These are phyloP conservation scores for Epichloe uncinata DNA, from an alignment of 2,329 filamentous ascomycete species.

Conservation along the genomic window DNA sequence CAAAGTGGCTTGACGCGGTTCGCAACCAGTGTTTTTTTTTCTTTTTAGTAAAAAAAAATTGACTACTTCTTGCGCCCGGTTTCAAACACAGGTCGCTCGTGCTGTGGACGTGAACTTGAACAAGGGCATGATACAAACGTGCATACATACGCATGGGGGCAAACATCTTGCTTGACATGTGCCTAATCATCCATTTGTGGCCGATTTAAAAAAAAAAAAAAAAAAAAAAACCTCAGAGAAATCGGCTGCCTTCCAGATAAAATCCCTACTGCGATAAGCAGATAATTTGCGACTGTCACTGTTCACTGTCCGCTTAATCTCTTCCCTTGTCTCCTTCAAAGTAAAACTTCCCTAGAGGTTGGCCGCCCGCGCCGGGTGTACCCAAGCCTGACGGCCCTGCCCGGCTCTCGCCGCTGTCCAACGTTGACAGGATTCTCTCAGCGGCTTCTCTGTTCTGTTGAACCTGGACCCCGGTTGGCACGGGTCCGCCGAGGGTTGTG, in stretches of 20 bases:
- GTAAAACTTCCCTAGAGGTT: slow-evolving; percentile 43
- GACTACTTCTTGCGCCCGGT: too few relatives aligned
- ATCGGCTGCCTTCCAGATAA: neutral
- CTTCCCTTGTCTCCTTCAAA: slow-evolving; percentile 37
- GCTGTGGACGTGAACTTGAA: neutral
- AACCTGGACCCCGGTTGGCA: slow-evolving; percentile 24
- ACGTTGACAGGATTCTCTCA: slow-evolving; percentile 47
- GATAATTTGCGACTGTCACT: neutral
- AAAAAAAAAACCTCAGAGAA: too few relatives aligned
- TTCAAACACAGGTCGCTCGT: slow-evolving; percentile 3
- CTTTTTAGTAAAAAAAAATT: too few relatives aligned
- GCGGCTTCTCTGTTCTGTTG: slow-evolving; percentile 37
- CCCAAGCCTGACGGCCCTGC: slow-evolving; percentile 26
- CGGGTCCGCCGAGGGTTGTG: slow-evolving; percentile 46
- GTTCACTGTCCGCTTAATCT: slow-evolving; percentile 3
- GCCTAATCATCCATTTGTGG: neutral
- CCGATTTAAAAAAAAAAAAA: neutral
- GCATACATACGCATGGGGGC: too few relatives aligned
- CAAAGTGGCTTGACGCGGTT: too few relatives aligned
- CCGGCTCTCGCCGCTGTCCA: slow-evolving; percentile 36
- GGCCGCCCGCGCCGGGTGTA: slow-evolving; percentile 29
- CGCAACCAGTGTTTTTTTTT: too few relatives aligned
- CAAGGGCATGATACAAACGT: neutral
- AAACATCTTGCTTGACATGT: too few relatives aligned
- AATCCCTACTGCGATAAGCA: neutral